phyloP scores from a whole-genome alignment of 2,329 filamentous ascomycete species.

The Arthrobotrys iridis region DNA sequence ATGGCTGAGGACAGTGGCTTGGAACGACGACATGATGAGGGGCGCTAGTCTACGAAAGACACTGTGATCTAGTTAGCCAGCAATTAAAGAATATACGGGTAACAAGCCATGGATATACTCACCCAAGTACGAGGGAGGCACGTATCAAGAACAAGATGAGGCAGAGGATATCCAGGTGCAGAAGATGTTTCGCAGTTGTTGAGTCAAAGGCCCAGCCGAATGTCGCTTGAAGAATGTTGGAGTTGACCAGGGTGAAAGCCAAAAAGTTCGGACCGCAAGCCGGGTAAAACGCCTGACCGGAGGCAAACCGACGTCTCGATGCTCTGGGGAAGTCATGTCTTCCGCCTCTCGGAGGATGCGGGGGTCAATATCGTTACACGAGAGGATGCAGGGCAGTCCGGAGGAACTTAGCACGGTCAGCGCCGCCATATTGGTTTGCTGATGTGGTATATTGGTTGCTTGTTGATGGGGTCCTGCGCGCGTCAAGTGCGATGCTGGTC shows the following conservation, averaged over 20 bases:
- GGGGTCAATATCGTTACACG: too few species aligned
- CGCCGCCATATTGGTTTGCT: too few species aligned
- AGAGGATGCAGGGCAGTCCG: too few species aligned
- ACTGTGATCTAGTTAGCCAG: not conserved
- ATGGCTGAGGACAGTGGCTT: constrained; percentile 49
- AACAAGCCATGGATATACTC: too few species aligned
- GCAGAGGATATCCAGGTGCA: not conserved
- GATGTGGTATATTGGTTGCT: too few species aligned
- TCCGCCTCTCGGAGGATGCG: not conserved
- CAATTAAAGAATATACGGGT: not conserved
- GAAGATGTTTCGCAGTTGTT: not conserved
- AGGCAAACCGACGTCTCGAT: not conserved
- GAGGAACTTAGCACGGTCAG: too few species aligned
- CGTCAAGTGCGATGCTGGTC: too few species aligned
- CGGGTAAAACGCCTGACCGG: constrained; percentile 1
- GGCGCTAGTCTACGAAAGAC: too few species aligned
- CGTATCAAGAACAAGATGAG: too few species aligned
- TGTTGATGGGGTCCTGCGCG: too few species aligned
- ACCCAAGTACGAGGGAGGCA: too few species aligned
- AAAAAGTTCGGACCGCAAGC: constrained; percentile 4
- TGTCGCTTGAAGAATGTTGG: not conserved
- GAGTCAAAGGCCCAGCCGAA: not conserved
- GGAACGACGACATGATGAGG: constrained; percentile 39
- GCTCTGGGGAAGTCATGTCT: too few species aligned
- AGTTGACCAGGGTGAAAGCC: not conserved